Percentiles rank a stretch among this genome's conserved stretches.
Conservation (phyloP, 352 stramenopile species). For the Phytophthora palmivora region DNA sequence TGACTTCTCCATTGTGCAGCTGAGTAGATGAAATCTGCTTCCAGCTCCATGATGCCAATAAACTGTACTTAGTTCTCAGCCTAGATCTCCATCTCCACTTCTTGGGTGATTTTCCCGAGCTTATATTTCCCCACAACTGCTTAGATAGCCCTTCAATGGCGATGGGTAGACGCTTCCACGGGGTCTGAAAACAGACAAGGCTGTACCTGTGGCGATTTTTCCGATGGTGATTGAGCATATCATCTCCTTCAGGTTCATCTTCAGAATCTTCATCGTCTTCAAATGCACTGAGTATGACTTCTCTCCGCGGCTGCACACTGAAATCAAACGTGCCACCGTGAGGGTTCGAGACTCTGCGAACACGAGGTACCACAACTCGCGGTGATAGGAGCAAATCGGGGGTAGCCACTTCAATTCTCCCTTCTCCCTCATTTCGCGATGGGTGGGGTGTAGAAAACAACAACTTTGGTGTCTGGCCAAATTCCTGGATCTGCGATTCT, state of each 20-base stretch:
- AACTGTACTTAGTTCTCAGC: slow-evolving; percentile 42
- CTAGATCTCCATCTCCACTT: slow-evolving; percentile 64
- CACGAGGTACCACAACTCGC: slow-evolving; percentile 25
- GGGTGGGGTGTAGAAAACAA: slow-evolving; percentile 82
- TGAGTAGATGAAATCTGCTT: slow-evolving; percentile 44
- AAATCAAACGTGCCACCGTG: slow-evolving; percentile 13
- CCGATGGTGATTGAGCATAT: neutral
- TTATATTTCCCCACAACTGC: slow-evolving; percentile 43
- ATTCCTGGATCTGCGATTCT: slow-evolving; percentile 94
- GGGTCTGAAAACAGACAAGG: slow-evolving; percentile 55
- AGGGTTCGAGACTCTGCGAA: slow-evolving; percentile 32
- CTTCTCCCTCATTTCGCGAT: slow-evolving; percentile 52
- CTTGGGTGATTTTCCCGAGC: slow-evolving; percentile 46
- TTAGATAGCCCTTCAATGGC: slow-evolving; percentile 43
- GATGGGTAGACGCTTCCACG: slow-evolving; percentile 43
- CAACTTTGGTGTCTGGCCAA: slow-evolving; percentile 89
- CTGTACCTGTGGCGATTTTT: slow-evolving; percentile 30
- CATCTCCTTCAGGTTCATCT: slow-evolving; percentile 31
- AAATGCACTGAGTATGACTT: slow-evolving; percentile 38
- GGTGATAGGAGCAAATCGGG: slow-evolving; percentile 60
- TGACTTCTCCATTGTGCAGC: slow-evolving; percentile 72
- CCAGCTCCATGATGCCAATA: slow-evolving; percentile 55
- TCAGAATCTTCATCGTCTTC: slow-evolving; percentile 46
- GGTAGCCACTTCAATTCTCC: slow-evolving; percentile 56
- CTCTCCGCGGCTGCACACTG: slow-evolving; percentile 24